Evolutionary conservation across 495 filamentous ascomycete genomes (phyloP), one percentile per base, ranked within the genome.

Genomic region (Trichocladium antarcticum): DNA sequence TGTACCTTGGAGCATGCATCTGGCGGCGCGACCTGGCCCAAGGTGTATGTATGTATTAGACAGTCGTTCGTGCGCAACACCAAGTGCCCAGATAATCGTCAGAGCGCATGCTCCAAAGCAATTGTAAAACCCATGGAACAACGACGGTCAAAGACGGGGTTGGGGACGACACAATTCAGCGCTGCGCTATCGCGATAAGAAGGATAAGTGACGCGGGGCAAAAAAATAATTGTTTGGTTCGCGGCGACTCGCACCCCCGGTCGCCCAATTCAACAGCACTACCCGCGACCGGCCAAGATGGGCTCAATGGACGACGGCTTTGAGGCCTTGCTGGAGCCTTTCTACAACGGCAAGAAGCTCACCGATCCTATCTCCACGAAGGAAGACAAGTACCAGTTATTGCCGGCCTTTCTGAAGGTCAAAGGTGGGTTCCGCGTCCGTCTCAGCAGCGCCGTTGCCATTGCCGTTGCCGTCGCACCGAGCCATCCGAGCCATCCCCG

Each of bases 371-470:
- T 99, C 59, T 80, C 86, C 34, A 95, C 93, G n/a, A 89, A 64
- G 34, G 68, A 81, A 51, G 89, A 97, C 68, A 97, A 97, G 73
- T 96, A 87, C 81, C 96, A 96, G 61, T 71, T 99, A 20, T 71
- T 99, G 15, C 93, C 92, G 0, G 90, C 92, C 4, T 99, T 97
- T 60, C 73, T 99, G 41, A 95, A 95, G 62, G 89, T 95, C 57
- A 99, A 99, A 65, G 92, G 70, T 73, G 45, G 49, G 64, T 49
- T 11, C n/a, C n/a, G n/a, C n/a, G 29, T 5, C 14, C 8, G 8
- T 27, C 24, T 3, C 46, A 50, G 46, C 11, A 12, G 15, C 15
- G 32, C 32, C 17, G 36, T 17, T 37, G n/a, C 12, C 3, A 8
- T 16, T 4, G 12, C 15, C 14, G 34, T 14, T 12, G 34, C 15